phyloP scores from a whole-genome alignment of 495 filamentous ascomycete genomes.

The Diplogelasinospora grovesii region DNA sequence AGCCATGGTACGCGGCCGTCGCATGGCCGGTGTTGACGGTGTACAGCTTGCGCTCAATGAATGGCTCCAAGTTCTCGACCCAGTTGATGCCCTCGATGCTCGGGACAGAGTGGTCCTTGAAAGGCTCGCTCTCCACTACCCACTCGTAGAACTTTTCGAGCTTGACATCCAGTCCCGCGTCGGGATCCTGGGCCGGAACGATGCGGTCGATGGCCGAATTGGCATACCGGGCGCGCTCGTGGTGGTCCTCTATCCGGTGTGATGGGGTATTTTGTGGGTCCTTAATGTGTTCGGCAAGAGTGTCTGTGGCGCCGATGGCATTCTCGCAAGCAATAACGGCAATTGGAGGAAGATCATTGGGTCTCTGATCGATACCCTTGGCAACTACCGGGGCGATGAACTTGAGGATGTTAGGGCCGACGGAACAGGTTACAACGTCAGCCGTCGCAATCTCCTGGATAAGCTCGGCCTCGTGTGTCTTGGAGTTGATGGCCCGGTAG shows the following conservation, averaged over 20 bases:
- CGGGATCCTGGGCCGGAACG: slow-evolving; percentile 76
- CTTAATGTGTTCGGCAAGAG: slow-evolving; percentile 74
- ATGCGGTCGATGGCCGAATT: slow-evolving; percentile 98
- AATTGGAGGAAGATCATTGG: slow-evolving; percentile 58
- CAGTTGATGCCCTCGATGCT: slow-evolving; percentile 82
- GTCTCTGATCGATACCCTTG: slow-evolving; percentile 75
- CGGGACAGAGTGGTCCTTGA: slow-evolving; percentile 48
- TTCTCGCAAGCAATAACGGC: slow-evolving; percentile 98
- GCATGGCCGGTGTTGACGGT: slow-evolving; percentile 98
- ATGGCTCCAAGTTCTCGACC: slow-evolving; percentile 85
- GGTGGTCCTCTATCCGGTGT: slow-evolving; percentile 52
- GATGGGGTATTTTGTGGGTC: slow-evolving; percentile 55
- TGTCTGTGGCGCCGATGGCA: slow-evolving; percentile 85
- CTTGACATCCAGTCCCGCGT: slow-evolving; percentile 78
- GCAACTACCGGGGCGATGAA: slow-evolving; percentile 92
- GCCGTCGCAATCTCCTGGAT: slow-evolving; percentile 79
- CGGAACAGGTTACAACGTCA: slow-evolving; percentile 89
- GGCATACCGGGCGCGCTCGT: slow-evolving; percentile 70
- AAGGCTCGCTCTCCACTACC: slow-evolving; percentile 85
- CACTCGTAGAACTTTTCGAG: slow-evolving; percentile 99
- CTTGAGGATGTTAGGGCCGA: slow-evolving; percentile 91
- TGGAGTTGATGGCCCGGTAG: slow-evolving; percentile 93
- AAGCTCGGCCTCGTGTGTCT: slow-evolving; percentile 69
- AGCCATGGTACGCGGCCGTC: slow-evolving; percentile 93
- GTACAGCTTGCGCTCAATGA: slow-evolving; percentile 98